Evolutionary conservation across 73 alveolate genomes (phyloP), one percentile per base, ranked within the genome.

Genomic region (Symbiodinium pilosum): DNA sequence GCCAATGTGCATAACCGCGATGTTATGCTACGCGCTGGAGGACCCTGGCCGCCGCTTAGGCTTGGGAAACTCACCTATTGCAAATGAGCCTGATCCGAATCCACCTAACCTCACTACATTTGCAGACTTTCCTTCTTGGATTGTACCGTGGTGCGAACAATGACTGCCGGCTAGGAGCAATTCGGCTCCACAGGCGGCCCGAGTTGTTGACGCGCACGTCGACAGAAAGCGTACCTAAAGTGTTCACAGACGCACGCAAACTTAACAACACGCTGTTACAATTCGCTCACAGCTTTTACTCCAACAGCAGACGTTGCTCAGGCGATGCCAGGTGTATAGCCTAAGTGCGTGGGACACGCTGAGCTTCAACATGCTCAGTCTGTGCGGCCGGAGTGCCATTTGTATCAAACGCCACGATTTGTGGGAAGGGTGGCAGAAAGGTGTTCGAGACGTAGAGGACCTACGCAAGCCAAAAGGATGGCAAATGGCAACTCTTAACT

Each of bases 101-200:
- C n/a, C n/a, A n/a, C n/a, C n/a, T n/a, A n/a, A n/a, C n/a, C n/a
- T n/a, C n/a, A n/a, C n/a, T n/a, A n/a, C n/a, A n/a, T n/a, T n/a
- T n/a, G n/a, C n/a, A n/a, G n/a, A n/a, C n/a, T n/a, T n/a, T n/a
- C n/a, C n/a, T n/a, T n/a, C n/a, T n/a, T n/a, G n/a, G n/a, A n/a
- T n/a, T n/a, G n/a, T n/a, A n/a, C n/a, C n/a, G n/a, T n/a, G n/a
- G 84, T 12, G 36, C 68, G 54, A 34, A 18, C 32, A 32, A 11
- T 18, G 39, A 28, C 16, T 32, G n/a, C n/a, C n/a, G n/a, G n/a
- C 92, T 83, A n/a, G 16, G 94, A 38, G 42, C 94, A n/a, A 87
- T 87, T 36, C 94, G 71, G 28, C 85, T 81, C 94, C 94, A 87
- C 42, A 87, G 71, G 38, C 94, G 94, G 38, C 94, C 94, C n/a